Evolutionary conservation across 163 green algal species (phyloP), one percentile per base, ranked within the genome.

Genomic region (Prototheca cutis): DNA sequence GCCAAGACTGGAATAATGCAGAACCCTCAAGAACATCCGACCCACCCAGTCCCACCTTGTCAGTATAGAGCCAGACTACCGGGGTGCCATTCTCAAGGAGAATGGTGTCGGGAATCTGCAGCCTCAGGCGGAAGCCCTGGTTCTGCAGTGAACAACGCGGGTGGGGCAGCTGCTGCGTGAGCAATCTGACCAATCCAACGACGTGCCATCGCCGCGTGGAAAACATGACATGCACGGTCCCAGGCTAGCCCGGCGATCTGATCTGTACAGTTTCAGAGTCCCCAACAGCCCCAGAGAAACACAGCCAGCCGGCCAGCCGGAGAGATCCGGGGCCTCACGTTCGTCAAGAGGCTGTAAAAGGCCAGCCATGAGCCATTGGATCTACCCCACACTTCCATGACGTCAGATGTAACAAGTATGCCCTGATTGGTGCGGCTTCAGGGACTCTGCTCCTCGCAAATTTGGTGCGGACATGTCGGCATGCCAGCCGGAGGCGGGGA

Each of bases 101-200:
- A 3, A 85, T 55, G 1, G 74, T 85, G 55, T 85, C 74, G 24
- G 77, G 74, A 23, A 85, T 68, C 56, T 79, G 78, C 21, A 80
- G 55, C n/a, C 75, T 75, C 33, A 73, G 73, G 45, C 68, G 69
- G 10, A 85, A 53, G 3, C 77, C 77, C 27, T 77, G 74, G 29
- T 85, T 75, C 77, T 85, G 74, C 49, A 39, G 6, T 28, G 4
- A 52, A 4, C 1, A 25, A 32, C n/a, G n/a, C n/a, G n/a, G n/a
- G n/a, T n/a, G n/a, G n/a, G n/a, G n/a, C n/a, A n/a, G n/a, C n/a
- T n/a, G n/a, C n/a, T n/a, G n/a, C n/a, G n/a, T n/a, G n/a, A n/a
- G n/a, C n/a, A n/a, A n/a, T n/a, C n/a, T n/a, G n/a, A n/a, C n/a
- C n/a, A n/a, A n/a, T n/a, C n/a, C n/a, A n/a, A n/a, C n/a, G n/a